These are phyloP conservation scores for Huntiella bhutanensis DNA, from an alignment of 2,329 filamentous ascomycete species.

Conservation along the genomic window DNA sequence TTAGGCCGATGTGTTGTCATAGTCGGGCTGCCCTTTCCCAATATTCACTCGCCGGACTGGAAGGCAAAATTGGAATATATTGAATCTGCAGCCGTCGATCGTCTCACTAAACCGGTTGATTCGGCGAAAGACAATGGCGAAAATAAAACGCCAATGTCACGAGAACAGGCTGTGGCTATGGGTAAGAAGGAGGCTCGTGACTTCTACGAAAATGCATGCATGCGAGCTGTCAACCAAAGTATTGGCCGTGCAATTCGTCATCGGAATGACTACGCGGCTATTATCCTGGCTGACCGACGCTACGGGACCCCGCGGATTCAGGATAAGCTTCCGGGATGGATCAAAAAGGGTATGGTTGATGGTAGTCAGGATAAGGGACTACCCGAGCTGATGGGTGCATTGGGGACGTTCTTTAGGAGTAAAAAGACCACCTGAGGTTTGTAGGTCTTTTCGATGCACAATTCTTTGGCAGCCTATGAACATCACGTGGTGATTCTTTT, in stretches of 20 bases:
- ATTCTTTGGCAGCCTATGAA: too few relatives aligned
- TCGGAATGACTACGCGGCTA: slow-evolving; percentile 71
- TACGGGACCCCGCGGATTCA: slow-evolving; percentile 59
- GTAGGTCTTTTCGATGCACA: neutral
- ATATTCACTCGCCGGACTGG: slow-evolving; percentile 78
- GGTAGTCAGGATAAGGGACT: slow-evolving; percentile 32
- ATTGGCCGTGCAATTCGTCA: slow-evolving; percentile 87
- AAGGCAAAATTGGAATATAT: slow-evolving; percentile 80
- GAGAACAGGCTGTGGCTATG: slow-evolving; percentile 15
- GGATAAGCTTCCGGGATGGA: slow-evolving; percentile 76
- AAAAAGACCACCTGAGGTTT: slow-evolving; percentile 20
- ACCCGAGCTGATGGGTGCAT: slow-evolving; percentile 37
- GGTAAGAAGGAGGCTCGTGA: slow-evolving; percentile 47
- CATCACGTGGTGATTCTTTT: too few relatives aligned
- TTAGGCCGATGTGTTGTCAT: slow-evolving; percentile 80
- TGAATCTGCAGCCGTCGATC: slow-evolving; percentile 27
- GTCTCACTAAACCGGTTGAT: slow-evolving; percentile 7
- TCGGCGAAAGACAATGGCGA: neutral
- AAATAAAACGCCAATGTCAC: neutral
- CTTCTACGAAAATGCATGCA: slow-evolving; percentile 87
- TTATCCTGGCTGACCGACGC: slow-evolving; percentile 64
- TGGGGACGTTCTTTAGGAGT: slow-evolving; percentile 38
- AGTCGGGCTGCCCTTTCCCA: slow-evolving; percentile 85
- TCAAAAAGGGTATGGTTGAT: slow-evolving; percentile 45
- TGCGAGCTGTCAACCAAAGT: slow-evolving; percentile 93